Conservation (phyloP, 306 rosid genomes). For the Casuarina cunninghamiana region DNA sequence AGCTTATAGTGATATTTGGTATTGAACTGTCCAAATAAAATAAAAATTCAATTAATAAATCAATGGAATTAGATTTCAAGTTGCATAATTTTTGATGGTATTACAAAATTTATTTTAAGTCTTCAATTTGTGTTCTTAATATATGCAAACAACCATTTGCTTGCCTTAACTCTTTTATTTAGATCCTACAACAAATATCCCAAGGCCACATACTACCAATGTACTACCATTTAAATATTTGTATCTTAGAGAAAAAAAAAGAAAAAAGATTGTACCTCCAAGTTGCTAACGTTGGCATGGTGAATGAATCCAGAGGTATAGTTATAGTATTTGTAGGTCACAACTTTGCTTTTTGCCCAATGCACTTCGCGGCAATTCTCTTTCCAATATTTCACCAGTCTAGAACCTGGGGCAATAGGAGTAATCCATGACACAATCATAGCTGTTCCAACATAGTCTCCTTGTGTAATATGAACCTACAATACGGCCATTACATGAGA, state of each 20-base stretch:
- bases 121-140: no score
- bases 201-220: no score
- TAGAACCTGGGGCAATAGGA: conserved; percentile 64
- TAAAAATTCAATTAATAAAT: neutral
- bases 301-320: conserved; percentile 87
- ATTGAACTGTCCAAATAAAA: conserved; percentile 42
- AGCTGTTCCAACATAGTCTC: conserved; percentile 69
- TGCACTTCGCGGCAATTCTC: conserved; percentile 39
- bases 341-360: conserved; percentile 40
- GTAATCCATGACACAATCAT: conserved; percentile 88
- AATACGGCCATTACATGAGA: neutral
- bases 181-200: no score
- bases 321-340: conserved; percentile 61
- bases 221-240: no score
- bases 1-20: conserved; percentile 64
- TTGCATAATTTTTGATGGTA: neutral
- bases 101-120: no score
- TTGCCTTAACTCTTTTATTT: no score
- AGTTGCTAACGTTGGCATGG: conserved; percentile 53
- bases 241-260: neutral
- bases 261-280: conserved; percentile 50
- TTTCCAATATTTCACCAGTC: conserved; percentile 61
- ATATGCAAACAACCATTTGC: no score
- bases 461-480: conserved; percentile 94
- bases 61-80: neutral